Percentiles rank a stretch among this genome's conserved stretches.
These are phyloP conservation scores for Thalia dealbata DNA, from an alignment of 176 grass and related monocot species.

Conservation along the genomic window DNA sequence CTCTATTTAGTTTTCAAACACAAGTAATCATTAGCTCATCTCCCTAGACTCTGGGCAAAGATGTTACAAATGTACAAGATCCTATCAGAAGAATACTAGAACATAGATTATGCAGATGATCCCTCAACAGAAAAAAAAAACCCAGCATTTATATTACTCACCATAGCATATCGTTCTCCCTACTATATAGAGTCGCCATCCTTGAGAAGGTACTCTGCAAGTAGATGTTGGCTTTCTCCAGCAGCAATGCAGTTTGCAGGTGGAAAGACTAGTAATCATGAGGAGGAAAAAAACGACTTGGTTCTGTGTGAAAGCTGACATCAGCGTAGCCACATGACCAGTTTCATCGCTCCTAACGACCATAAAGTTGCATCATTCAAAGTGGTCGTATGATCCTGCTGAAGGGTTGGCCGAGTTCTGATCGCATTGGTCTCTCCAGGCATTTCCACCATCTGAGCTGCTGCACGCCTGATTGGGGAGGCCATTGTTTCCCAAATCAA, in stretches of 20 bases:
- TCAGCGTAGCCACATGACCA: neutral
- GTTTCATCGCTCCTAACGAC: neutral
- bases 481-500: constrained; percentile 61
- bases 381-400: constrained; percentile 55
- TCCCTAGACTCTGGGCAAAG: neutral
- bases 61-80: constrained; percentile 10
- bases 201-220: neutral
- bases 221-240: neutral
- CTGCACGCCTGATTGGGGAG: constrained; percentile 77
- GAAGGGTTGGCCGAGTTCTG: constrained; percentile 62
- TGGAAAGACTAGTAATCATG: neutral
- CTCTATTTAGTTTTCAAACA: neutral
- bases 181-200: neutral
- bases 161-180: too few species aligned
- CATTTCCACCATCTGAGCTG: constrained; percentile 71
- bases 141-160: neutral
- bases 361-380: constrained; percentile 29
- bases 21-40: neutral
- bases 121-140: neutral
- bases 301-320: neutral
- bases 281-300: too few species aligned
- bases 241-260: neutral
- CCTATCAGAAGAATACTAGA: neutral
- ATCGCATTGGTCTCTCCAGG: constrained; percentile 57
- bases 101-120: neutral